Evolutionary conservation across 495 filamentous ascomycete species (phyloP).

Genomic region (Xylaria nigripes): DNA sequence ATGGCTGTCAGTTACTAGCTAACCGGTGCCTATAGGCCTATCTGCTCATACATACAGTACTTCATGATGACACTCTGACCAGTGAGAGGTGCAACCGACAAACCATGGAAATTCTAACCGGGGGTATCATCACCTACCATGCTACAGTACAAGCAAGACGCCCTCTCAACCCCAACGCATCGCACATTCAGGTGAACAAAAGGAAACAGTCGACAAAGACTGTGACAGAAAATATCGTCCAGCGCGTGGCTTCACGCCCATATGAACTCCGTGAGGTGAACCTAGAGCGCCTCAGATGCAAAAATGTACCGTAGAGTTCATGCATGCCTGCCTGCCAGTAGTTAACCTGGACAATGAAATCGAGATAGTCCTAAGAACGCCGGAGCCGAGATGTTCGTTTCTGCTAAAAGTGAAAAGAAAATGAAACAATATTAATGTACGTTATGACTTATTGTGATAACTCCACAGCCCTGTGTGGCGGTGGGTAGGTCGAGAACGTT

Average conservation of each 20-base stretch:
- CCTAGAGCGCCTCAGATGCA: neutral
- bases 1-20: no score
- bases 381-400: neutral
- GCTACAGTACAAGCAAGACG: constrained; percentile 2
- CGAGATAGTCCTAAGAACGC: neutral
- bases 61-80: no score
- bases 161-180: neutral
- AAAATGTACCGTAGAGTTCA: neutral
- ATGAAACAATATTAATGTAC: neutral
- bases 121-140: constrained; percentile 4
- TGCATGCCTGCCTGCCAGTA: no score
- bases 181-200: neutral
- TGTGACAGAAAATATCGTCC: neutral
- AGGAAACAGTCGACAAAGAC: neutral
- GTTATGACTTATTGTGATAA: neutral
- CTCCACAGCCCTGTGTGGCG: no score
- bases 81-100: no score
- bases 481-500: no score
- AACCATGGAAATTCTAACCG: no score
- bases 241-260: neutral
- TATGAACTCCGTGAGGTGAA: constrained; percentile 1
- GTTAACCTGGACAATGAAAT: neutral
- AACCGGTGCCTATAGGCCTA: no score
- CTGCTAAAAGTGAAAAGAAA: neutral
- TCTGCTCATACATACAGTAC: no score